These are phyloP conservation scores for Voacanga thouarsii DNA, from an alignment of 257 asterid genomes.

Conservation along the genomic window DNA sequence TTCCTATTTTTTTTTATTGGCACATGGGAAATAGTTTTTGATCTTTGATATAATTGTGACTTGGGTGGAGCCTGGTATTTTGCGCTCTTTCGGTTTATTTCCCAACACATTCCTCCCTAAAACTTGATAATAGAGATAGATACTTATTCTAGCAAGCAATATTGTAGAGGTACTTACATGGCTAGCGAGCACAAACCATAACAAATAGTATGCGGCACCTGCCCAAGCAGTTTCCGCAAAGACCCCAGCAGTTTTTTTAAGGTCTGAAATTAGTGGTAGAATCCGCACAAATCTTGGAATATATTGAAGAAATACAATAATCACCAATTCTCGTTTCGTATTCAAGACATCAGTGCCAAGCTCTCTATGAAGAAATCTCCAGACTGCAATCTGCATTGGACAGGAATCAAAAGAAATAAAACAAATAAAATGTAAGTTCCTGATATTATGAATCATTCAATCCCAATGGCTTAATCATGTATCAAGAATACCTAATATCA, in stretches of 20 bases:
- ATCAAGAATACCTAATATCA: background rate
- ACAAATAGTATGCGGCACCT: slow-evolving; percentile 90
- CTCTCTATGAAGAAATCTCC: slow-evolving; percentile 72
- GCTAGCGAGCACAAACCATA: slow-evolving; percentile 93
- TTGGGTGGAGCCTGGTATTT: too few relatives aligned
- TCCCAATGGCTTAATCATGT: background rate
- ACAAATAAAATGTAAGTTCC: background rate
- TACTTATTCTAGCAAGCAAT: too few relatives aligned
- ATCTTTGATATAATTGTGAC: too few relatives aligned
- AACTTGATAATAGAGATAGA: background rate
- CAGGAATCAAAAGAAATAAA: slow-evolving; percentile 12
- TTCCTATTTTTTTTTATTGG: too few relatives aligned
- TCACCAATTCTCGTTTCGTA: slow-evolving; percentile 66
- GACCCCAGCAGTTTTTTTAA: slow-evolving; percentile 89
- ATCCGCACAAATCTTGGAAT: slow-evolving; percentile 74
- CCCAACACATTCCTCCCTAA: background rate
- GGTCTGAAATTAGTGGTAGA: slow-evolving; percentile 76
- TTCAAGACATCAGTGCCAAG: slow-evolving; percentile 69
- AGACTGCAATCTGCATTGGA: slow-evolving; percentile 61
- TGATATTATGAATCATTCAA: too few relatives aligned
- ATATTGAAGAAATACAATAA: slow-evolving; percentile 72
- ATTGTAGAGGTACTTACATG: slow-evolving; percentile 57
- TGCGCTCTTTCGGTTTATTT: too few relatives aligned
- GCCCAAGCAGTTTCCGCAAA: slow-evolving; percentile 99
- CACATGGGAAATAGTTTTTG: too few relatives aligned